Percentiles rank a stretch among this genome's conserved stretches.
Conservation (phyloP, 306 rosid genomes). For the Pterocarpus santalinus region DNA sequence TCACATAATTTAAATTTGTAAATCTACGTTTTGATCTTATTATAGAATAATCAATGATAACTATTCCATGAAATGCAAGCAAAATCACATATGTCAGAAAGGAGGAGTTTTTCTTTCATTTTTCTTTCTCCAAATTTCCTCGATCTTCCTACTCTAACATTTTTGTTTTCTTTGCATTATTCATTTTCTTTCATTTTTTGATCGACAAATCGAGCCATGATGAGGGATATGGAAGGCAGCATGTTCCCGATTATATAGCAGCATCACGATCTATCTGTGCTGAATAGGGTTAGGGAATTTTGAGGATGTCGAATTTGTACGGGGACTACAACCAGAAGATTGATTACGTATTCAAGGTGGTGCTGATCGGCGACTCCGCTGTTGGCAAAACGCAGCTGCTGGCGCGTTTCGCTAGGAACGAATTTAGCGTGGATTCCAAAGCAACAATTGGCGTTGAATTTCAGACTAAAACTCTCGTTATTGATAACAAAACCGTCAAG, state of each 20-base stretch:
- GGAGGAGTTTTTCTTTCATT: slow-evolving; percentile 4
- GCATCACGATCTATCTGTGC: neutral
- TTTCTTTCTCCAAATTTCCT: slow-evolving; percentile 18
- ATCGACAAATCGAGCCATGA: neutral
- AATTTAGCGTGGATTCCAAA: slow-evolving; percentile 80
- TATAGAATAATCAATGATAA: neutral
- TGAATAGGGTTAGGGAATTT: neutral
- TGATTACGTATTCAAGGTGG: slow-evolving; percentile 96
- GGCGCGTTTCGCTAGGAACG: slow-evolving; percentile 83
- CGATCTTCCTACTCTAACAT: slow-evolving; percentile 7
- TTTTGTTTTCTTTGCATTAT: neutral
- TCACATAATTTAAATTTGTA: neutral
- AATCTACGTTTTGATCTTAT: neutral
- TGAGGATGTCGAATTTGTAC: slow-evolving; percentile 79
- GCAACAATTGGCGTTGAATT: slow-evolving; percentile 97
- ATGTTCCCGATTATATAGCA: neutral
- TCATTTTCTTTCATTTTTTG: neutral
- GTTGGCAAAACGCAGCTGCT: slow-evolving; percentile 94
- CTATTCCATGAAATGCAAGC: neutral
- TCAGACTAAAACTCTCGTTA: slow-evolving; percentile 85
- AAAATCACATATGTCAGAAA: neutral
- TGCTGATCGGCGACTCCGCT: slow-evolving; percentile 92
- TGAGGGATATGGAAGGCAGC: neutral
- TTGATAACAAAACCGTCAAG: slow-evolving; percentile 82
- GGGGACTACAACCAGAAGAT: slow-evolving; percentile 84